A percentile compares a stretch with the other conserved stretches of the same genome.
These are phyloP conservation scores for Nannizzia gypsea DNA, from an alignment of 2,329 filamentous ascomycete species.

Conservation along the genomic window DNA sequence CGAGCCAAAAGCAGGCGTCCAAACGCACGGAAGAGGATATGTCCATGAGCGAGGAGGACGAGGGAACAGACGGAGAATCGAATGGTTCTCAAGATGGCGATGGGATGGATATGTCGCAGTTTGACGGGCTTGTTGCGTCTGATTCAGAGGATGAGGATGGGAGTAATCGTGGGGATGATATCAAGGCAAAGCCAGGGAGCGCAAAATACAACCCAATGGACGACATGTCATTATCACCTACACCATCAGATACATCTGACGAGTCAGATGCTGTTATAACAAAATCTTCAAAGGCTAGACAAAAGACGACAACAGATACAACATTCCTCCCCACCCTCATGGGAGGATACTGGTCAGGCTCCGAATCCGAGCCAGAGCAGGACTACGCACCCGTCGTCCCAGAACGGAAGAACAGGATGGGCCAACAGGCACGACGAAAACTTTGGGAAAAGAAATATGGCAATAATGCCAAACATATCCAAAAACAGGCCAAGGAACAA, in stretches of 20 bases:
- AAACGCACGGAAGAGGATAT: constrained; percentile 1
- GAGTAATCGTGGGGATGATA: constrained; percentile 6
- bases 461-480: constrained; percentile 46
- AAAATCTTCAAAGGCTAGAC: constrained; percentile 13
- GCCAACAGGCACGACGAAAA: constrained; percentile 49
- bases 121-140: constrained; percentile 25
- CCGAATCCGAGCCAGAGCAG: constrained; percentile 43
- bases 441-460: constrained; percentile 54
- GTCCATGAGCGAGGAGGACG: neutral
- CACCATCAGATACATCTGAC: constrained; percentile 21
- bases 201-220: constrained; percentile 13
- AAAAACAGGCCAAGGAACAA: constrained; percentile 27
- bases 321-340: constrained; percentile 51
- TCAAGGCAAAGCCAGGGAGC: constrained; percentile 7
- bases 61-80: neutral
- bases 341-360: constrained; percentile 52
- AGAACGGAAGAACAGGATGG: constrained; percentile 49
- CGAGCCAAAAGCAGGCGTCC: neutral
- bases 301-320: constrained; percentile 28
- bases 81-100: neutral
- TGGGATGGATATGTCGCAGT: constrained; percentile 19
- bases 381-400: constrained; percentile 31
- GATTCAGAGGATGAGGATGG: constrained; percentile 18
- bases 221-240: constrained; percentile 25
- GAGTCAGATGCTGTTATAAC: constrained; percentile 17